Conservation (phyloP, 1,284 basidiomycete genomes). For the Vanrija pseudolonga region DNA sequence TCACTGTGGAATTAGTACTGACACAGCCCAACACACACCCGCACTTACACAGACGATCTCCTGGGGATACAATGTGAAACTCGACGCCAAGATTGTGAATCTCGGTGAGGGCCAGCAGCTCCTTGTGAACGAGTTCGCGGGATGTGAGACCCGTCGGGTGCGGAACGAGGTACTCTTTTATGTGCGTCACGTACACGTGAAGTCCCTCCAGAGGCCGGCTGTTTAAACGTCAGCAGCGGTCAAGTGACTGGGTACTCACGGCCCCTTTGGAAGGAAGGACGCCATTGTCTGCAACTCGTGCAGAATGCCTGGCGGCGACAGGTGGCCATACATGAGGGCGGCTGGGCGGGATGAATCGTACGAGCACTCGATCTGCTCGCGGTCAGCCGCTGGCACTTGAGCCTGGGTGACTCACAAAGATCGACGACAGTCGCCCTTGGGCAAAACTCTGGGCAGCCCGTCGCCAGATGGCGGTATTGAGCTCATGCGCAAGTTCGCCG, state of each 20-base stretch:
- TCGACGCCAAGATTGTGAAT: slow-evolving; percentile 30
- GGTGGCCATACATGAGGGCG: slow-evolving; percentile 45
- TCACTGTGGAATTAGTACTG: slow-evolving; percentile 4
- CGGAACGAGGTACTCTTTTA: slow-evolving; percentile 44
- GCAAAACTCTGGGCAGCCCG: slow-evolving; percentile 36
- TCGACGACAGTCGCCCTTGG: slow-evolving; percentile 30
- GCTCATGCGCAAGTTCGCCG: slow-evolving; percentile 9
- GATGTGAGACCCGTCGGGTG: slow-evolving; percentile 35
- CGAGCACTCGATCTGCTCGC: slow-evolving; percentile 47
- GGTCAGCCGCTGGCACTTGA: background rate
- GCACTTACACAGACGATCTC: slow-evolving; percentile 42
- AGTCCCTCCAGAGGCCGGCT: slow-evolving; percentile 35
- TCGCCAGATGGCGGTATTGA: slow-evolving; percentile 39
- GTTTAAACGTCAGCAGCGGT: background rate
- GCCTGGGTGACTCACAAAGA: slow-evolving; percentile 41
- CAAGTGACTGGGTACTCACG: background rate
- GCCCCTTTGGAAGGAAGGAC: slow-evolving; percentile 11
- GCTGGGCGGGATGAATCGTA: slow-evolving; percentile 40
- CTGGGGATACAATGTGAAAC: slow-evolving; percentile 33
- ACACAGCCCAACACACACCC: background rate
- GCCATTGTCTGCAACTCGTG: slow-evolving; percentile 39
- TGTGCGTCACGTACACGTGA: slow-evolving; percentile 43
- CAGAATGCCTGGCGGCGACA: slow-evolving; percentile 39
- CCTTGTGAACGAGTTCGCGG: slow-evolving; percentile 33
- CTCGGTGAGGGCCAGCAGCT: slow-evolving; percentile 33